A percentile compares a stretch with the other conserved stretches of the same genome.
phyloP scores from a whole-genome alignment of 192 early-diverging fungal genomes.

The Lobulomyces angularis region DNA sequence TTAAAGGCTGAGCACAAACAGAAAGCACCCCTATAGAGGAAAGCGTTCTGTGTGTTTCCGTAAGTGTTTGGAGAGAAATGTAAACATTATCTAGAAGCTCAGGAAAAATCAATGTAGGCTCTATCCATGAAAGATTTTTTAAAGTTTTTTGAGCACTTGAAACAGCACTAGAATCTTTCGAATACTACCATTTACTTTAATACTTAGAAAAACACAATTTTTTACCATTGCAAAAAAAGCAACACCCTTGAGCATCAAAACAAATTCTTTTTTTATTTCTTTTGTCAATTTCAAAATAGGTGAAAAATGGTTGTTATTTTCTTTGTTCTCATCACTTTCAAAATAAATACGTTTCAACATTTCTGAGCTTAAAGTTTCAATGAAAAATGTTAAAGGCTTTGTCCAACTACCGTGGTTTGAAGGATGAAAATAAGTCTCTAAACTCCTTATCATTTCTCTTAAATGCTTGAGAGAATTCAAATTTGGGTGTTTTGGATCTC shows the following conservation, averaged over 20 bases:
- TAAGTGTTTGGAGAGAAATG: slow-evolving; percentile 71
- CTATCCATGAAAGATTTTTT: slow-evolving; percentile 61
- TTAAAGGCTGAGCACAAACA: slow-evolving; percentile 54
- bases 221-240: slow-evolving; percentile 58
- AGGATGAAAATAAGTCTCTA: slow-evolving; percentile 82
- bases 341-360: slow-evolving; percentile 48
- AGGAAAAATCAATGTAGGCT: slow-evolving; percentile 66
- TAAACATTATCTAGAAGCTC: slow-evolving; percentile 74
- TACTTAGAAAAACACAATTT: no score
- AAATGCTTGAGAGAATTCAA: slow-evolving; percentile 31
- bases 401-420: slow-evolving; percentile 87
- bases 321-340: slow-evolving; percentile 18
- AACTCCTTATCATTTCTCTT: slow-evolving; percentile 63
- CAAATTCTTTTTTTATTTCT: slow-evolving; percentile 43
- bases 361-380: slow-evolving; percentile 50
- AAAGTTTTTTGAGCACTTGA: slow-evolving; percentile 45
- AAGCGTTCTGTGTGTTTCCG: slow-evolving; percentile 81
- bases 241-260: slow-evolving; percentile 44
- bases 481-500: background rate
- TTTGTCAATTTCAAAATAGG: slow-evolving; percentile 38
- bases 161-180: slow-evolving; percentile 56
- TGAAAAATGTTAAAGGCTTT: slow-evolving; percentile 52
- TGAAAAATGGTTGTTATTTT: slow-evolving; percentile 39
- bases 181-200: no score
- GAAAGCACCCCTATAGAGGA: slow-evolving; percentile 66